Conservation (phyloP, 306 rosid species). For the Betula pendula region DNA sequence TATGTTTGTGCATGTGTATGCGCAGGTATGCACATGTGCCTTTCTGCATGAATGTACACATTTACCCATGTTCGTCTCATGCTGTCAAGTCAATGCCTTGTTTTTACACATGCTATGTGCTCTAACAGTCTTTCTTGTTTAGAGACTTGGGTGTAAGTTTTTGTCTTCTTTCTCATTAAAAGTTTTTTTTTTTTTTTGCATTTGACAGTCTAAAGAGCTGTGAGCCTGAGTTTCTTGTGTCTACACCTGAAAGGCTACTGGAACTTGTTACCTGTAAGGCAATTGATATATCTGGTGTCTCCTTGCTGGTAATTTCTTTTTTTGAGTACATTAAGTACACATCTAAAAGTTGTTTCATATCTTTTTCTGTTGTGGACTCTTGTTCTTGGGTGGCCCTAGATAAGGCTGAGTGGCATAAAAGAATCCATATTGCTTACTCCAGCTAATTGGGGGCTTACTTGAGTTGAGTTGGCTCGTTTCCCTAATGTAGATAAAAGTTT, state of each 20-base stretch:
- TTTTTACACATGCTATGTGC: not conserved
- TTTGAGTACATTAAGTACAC: not conserved
- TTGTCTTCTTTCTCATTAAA: constrained; percentile 24
- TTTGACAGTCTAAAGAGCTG: constrained; percentile 70
- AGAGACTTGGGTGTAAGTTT: not conserved
- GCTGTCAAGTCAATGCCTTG: not conserved
- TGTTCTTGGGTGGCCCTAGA: not conserved
- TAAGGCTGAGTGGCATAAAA: not conserved
- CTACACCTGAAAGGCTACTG: constrained; percentile 95
- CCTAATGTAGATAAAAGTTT: not conserved
- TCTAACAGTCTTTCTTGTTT: not conserved
- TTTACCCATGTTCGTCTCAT: not conserved
- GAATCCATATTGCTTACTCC: not conserved
- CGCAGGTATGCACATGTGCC: not conserved
- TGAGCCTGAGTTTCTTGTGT: constrained; percentile 90
- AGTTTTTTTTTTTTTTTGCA: constrained; percentile 29
- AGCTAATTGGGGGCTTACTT: not conserved
- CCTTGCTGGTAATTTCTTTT: constrained; percentile 65
- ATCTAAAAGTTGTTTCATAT: not conserved
- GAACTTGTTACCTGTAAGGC: constrained; percentile 83
- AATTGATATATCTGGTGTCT: constrained; percentile 77
- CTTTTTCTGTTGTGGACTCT: not conserved
- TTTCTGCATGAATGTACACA: constrained; percentile 5
- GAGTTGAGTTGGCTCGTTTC: not conserved
- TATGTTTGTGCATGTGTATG: not conserved